These are phyloP conservation scores for Aspergillus sp. DNA, from an alignment of 2,329 filamentous ascomycete species.

Conservation along the genomic window DNA sequence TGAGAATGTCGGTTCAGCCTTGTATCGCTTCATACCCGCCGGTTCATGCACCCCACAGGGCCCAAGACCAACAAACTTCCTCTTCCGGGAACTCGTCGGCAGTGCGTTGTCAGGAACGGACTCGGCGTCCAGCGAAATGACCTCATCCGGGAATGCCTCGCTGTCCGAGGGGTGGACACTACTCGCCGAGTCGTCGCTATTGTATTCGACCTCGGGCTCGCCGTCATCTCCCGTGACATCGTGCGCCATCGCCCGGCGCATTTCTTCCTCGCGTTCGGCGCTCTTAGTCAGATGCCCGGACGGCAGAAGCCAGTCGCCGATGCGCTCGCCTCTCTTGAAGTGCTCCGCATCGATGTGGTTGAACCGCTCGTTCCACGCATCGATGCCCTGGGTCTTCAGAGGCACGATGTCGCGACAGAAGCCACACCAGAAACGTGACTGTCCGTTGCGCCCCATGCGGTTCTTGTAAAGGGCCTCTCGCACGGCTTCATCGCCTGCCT, in stretches of 20 bases:
- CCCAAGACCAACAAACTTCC: slow-evolving; percentile 10
- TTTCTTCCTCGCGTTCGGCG: slow-evolving; percentile 10
- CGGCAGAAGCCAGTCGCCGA: slow-evolving; percentile 33
- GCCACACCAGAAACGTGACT: slow-evolving; percentile 78
- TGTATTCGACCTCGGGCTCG: slow-evolving; percentile 7
- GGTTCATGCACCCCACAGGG: background rate
- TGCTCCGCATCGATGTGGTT: slow-evolving; percentile 70
- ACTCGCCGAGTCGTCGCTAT: slow-evolving; percentile 14
- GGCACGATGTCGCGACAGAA: slow-evolving; percentile 66
- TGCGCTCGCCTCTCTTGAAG: slow-evolving; percentile 39
- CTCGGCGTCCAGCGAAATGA: slow-evolving; percentile 3
- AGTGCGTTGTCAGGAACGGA: background rate
- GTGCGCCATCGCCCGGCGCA: background rate
- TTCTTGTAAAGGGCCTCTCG: slow-evolving; percentile 46
- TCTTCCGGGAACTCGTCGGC: slow-evolving; percentile 10
- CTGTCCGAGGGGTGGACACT: slow-evolving; percentile 9
- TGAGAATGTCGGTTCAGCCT: background rate
- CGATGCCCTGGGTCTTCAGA: slow-evolving; percentile 50
- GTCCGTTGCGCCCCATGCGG: slow-evolving; percentile 64
- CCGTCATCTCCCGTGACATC: background rate
- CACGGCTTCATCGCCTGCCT: slow-evolving; percentile 28
- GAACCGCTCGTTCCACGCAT: slow-evolving; percentile 61
- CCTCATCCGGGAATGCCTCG: slow-evolving; percentile 10
- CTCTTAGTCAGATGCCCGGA: slow-evolving; percentile 24
- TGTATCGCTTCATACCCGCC: background rate